phyloP scores from a whole-genome alignment of 208 protist genomes.

The Trypanosoma platydactyli region DNA sequence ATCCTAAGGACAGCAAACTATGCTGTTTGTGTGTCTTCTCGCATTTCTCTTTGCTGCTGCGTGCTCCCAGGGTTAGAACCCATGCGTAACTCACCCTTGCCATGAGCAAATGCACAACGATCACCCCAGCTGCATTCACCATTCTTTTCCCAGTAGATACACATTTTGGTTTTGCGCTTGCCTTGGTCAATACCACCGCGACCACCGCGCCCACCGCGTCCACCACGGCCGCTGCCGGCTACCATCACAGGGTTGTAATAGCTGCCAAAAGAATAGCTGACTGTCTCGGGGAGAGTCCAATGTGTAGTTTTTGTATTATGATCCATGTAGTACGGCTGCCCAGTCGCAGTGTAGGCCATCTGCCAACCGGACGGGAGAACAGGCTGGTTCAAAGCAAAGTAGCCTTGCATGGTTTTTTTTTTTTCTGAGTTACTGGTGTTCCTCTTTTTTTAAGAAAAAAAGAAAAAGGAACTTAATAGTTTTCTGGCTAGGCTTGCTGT shows the following conservation, averaged over 20 bases:
- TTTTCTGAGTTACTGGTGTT: too few relatives aligned
- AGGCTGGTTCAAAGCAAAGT: conserved; percentile 47
- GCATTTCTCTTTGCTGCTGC: conserved; percentile 4
- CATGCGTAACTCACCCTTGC: conserved; percentile 53
- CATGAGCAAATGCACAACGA: conserved; percentile 84
- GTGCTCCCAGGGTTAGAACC: conserved; percentile 13
- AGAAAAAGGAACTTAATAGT: too few relatives aligned
- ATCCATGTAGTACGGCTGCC: conserved; percentile 81
- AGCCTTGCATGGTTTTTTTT: conserved; percentile 55
- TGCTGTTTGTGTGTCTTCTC: neutral
- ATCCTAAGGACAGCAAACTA: conserved; percentile 9
- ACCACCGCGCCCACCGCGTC: conserved; percentile 29
- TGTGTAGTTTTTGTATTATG: conserved; percentile 88
- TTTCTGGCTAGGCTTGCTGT: too few relatives aligned
- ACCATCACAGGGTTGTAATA: conserved; percentile 32
- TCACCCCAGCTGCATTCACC: conserved; percentile 55
- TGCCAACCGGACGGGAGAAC: conserved; percentile 79
- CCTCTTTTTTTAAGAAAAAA: neutral
- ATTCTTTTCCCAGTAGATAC: conserved; percentile 86
- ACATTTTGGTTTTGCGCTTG: conserved; percentile 88
- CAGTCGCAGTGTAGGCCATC: conserved; percentile 67
- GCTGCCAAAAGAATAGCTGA: conserved; percentile 28
- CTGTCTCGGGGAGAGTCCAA: conserved; percentile 61
- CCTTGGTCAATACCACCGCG: conserved; percentile 63
- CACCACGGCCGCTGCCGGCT: conserved; percentile 27